A percentile compares a stretch with the other conserved stretches of the same genome.
These are phyloP conservation scores for Colletotrichum melonis DNA, from an alignment of 2,329 filamentous ascomycete species.

Conservation along the genomic window DNA sequence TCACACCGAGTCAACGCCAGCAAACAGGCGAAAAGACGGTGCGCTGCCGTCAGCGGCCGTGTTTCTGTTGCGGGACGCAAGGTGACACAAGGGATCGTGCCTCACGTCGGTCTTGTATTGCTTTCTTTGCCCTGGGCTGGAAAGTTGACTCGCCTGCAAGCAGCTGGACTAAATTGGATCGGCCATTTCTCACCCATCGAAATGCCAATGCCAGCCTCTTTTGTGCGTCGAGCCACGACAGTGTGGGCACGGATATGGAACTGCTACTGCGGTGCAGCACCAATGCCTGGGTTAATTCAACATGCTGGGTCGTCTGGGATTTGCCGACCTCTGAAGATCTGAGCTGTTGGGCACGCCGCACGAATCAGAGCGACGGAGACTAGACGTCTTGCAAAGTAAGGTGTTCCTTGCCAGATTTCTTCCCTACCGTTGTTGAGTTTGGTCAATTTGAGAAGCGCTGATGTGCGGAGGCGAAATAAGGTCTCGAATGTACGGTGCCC, in stretches of 20 bases:
- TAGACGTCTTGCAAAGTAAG: not conserved
- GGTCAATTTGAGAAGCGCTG: not conserved
- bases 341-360: not conserved
- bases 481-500: not conserved
- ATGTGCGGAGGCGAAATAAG: not conserved
- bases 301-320: not conserved
- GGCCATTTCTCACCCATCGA: conserved; percentile 6
- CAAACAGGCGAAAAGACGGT: conserved; percentile 3
- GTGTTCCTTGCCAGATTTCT: not conserved
- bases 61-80: conserved; percentile 14
- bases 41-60: conserved; percentile 24
- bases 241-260: conserved; percentile 12
- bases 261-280: not conserved
- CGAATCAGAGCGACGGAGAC: not conserved
- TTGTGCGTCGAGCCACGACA: not conserved
- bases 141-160: not conserved
- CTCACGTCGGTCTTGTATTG: conserved; percentile 4
- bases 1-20: not conserved
- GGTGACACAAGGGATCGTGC: conserved; percentile 18
- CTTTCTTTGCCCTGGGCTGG: conserved; percentile 7
- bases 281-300: not conserved
- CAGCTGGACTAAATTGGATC: conserved; percentile 3
- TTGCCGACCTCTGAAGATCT: too few relatives aligned
- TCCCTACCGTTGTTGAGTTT: not conserved
- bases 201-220: conserved; percentile 7